Conservation (phyloP, 2,329 filamentous ascomycete species). For the Chaetomium globosum region DNA sequence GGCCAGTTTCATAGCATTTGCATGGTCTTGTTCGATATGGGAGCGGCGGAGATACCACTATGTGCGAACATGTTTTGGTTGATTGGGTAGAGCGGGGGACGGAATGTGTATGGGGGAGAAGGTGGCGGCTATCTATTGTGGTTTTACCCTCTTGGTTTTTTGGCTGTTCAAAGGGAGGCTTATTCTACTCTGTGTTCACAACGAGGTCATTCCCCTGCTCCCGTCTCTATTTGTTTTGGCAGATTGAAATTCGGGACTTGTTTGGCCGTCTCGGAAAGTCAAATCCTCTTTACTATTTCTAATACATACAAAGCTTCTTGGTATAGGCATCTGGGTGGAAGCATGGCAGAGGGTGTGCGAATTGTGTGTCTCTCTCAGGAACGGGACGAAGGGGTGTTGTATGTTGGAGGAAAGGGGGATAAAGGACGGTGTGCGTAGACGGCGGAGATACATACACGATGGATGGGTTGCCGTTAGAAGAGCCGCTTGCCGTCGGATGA, state of each 20-base stretch:
- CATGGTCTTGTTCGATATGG: constrained; percentile 21
- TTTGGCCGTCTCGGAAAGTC: not conserved
- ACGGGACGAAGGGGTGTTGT: not conserved
- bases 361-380: not conserved
- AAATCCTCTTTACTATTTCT: constrained; percentile 12
- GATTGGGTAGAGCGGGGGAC: not conserved
- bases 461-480: not conserved
- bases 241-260: not conserved
- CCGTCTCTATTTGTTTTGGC: not conserved
- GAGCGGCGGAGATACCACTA: constrained; percentile 33
- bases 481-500: not conserved
- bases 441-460: constrained; percentile 4
- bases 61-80: constrained; percentile 24
- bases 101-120: not conserved
- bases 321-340: not conserved
- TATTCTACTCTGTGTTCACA: constrained; percentile 10
- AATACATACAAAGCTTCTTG: constrained; percentile 17
- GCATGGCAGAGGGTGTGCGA: not conserved
- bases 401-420: not conserved
- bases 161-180: not conserved
- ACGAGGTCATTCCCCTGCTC: not conserved
- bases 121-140: constrained; percentile 14
- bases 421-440: not conserved
- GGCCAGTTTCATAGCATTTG: constrained; percentile 25
- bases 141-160: constrained; percentile 13